phyloP scores from a whole-genome alignment of 495 filamentous ascomycete genomes.

The Daldinia bambusicola region DNA sequence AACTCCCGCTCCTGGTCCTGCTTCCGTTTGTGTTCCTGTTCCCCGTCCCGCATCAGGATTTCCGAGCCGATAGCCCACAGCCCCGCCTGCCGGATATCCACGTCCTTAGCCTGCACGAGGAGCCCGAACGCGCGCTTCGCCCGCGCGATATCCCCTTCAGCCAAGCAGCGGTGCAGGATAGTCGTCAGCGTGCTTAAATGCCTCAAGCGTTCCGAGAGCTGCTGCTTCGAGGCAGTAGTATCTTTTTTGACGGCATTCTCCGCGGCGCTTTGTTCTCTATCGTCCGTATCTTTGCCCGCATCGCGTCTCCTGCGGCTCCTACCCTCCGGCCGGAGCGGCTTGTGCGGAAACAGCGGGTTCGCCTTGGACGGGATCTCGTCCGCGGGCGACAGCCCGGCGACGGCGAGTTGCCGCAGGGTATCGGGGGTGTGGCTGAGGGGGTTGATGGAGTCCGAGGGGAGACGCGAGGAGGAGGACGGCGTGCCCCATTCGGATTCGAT shows the following conservation, averaged over 20 bases:
- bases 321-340: conserved; percentile 35
- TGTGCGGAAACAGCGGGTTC: conserved; percentile 57
- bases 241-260: neutral
- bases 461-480: conserved; percentile 22
- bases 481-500: conserved; percentile 18
- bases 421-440: conserved; percentile 56
- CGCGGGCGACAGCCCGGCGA: conserved; percentile 51
- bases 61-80: conserved; percentile 58
- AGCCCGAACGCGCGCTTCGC: conserved; percentile 56
- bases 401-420: conserved; percentile 53
- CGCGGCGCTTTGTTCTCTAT: neutral
- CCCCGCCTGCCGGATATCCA: conserved; percentile 53
- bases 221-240: conserved; percentile 16
- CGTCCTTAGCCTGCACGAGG: conserved; percentile 44
- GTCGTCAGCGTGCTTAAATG: conserved; percentile 50
- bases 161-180: conserved; percentile 51
- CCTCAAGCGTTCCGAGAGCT: conserved; percentile 33
- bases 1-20: neutral
- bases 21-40: conserved; percentile 17
- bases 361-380: conserved; percentile 51
- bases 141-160: conserved; percentile 50
- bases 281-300: conserved; percentile 5
- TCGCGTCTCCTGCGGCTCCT: conserved; percentile 17
- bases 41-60: conserved; percentile 55
- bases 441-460: conserved; percentile 55